phyloP scores from a whole-genome alignment of 75 land plant species.

The Larix kaempferi region DNA sequence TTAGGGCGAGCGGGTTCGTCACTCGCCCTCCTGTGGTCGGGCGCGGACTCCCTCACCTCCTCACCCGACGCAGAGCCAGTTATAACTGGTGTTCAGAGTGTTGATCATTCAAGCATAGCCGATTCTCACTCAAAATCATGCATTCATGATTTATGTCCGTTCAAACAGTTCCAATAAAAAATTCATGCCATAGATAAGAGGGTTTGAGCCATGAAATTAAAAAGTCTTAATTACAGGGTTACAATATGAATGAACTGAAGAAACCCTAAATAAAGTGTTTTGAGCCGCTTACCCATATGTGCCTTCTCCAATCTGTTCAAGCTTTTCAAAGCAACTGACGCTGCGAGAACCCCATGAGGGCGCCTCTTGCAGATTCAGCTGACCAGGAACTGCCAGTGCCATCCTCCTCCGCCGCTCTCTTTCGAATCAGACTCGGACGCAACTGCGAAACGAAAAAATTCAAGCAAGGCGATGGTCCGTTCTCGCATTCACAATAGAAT shows the following conservation, averaged over 20 bases:
- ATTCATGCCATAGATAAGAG: neutral
- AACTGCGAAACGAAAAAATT: too few relatives aligned
- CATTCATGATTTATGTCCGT: neutral
- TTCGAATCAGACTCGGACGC: too few relatives aligned
- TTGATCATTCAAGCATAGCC: too few relatives aligned
- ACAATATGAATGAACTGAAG: neutral
- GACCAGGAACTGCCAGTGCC: slow-evolving; percentile 72
- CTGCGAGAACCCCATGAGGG: slow-evolving; percentile 92
- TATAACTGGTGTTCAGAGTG: too few relatives aligned
- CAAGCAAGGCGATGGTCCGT: too few relatives aligned
- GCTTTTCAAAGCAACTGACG: slow-evolving; percentile 83
- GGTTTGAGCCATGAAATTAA: neutral
- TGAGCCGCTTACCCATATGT: slow-evolving; percentile 70
- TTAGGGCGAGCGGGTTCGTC: too few relatives aligned
- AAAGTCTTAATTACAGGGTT: neutral
- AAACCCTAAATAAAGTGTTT: neutral
- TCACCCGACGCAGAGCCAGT: too few relatives aligned
- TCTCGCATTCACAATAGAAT: too few relatives aligned
- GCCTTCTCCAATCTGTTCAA: slow-evolving; percentile 97
- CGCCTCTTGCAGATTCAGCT: slow-evolving; percentile 69
- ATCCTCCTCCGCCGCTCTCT: slow-evolving; percentile 13
- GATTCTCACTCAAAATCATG: neutral
- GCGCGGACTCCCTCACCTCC: too few relatives aligned
- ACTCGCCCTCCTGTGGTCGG: too few relatives aligned
- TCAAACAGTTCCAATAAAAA: too few relatives aligned